Conservation (phyloP, 75 land plant genomes). For the Azolla pinnata region DNA sequence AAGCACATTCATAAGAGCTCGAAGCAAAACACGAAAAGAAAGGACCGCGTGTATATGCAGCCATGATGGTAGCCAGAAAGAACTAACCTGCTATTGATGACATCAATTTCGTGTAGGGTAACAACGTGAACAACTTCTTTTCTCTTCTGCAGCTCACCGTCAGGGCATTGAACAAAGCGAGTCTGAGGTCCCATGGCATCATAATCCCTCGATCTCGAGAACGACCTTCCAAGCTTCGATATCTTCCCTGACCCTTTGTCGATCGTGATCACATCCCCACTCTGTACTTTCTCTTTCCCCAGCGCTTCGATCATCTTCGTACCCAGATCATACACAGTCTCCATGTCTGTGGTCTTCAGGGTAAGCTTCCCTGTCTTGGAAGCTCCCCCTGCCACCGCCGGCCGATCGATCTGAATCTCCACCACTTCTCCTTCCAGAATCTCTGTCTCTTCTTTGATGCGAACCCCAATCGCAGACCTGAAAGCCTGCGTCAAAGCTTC, state of each 20-base stretch:
- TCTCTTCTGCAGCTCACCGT: constrained; percentile 92
- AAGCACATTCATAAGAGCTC: too few relatives aligned
- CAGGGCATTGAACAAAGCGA: constrained; percentile 90
- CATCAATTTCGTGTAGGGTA: constrained; percentile 90
- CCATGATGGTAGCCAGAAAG: too few relatives aligned
- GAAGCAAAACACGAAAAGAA: too few relatives aligned
- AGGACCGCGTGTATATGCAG: too few relatives aligned
- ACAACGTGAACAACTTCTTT: constrained; percentile 95
- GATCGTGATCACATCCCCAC: constrained; percentile 82
- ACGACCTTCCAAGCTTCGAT: constrained; percentile 76
- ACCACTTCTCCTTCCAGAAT: constrained; percentile 94
- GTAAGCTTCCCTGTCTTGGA: constrained; percentile 88
- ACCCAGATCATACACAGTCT: constrained; percentile 88
- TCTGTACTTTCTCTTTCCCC: constrained; percentile 85
- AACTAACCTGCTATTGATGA: constrained; percentile 96
- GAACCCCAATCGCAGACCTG: constrained; percentile 66
- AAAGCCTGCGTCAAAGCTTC: constrained; percentile 92
- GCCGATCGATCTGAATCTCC: constrained; percentile 79
- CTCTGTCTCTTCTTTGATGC: constrained; percentile 93
- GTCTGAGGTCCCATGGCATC: constrained; percentile 91
- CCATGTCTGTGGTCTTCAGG: constrained; percentile 94
- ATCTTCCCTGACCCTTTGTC: constrained; percentile 91
- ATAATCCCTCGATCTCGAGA: constrained; percentile 77
- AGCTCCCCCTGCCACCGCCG: constrained; percentile 53
- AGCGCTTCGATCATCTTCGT: constrained; percentile 50